Base-by-base conservation (phyloP, 2,329 filamentous ascomycete species). In the Elsinoe batatas region DNA sequence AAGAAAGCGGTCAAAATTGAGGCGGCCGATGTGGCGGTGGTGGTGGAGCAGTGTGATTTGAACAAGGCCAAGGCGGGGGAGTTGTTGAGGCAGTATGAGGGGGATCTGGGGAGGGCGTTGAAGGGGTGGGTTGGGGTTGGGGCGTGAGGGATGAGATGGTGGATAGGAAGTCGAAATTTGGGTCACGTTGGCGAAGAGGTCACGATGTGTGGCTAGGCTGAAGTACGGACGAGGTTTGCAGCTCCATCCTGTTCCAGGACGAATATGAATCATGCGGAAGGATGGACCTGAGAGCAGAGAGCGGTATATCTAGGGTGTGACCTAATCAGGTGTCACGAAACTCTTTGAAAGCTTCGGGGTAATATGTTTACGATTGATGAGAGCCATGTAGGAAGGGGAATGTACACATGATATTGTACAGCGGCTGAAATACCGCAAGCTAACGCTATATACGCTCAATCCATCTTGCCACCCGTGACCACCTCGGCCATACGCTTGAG, bases 11-110 rank as follows among this genome's bases (percentile, higher is more conserved):
- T 90, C 65, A 91, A 91, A 74, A 81, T 91, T 44, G 86, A 90
- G 59, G 71, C 80, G 5, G 81, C 79, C 2, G 86, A 91, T 68
- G 84, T 91, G 4, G 70, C 77, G 3, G 70, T 91, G 50, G 67
- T 91, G 68, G 84, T 87, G 66, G 81, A 87, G 47, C 79, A 91
- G 67, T 76, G 91, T 32, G 87, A 91, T 59, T 67, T 91, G 35
- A 71, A 79, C 1, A 90, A 88, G 69, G 63, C 73, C 2, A 88
- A 84, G 68, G 88, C 85, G 1, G 90, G 84, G 1, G 87, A 91
- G 58, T 69, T 91, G 51, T 75, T 93, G 4, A 84, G 83, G 68
- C 74, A 78, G 4, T 76, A 90, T 63, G 85, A 89, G 50, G 88
- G 87, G 2, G 78, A 88, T 49, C 13, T 55, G 15, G 53, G 53